Evolutionary conservation across 148 eudicot genomes (phyloP), one percentile per base, ranked within the genome.

Genomic region (Heliosperma pusillum): DNA sequence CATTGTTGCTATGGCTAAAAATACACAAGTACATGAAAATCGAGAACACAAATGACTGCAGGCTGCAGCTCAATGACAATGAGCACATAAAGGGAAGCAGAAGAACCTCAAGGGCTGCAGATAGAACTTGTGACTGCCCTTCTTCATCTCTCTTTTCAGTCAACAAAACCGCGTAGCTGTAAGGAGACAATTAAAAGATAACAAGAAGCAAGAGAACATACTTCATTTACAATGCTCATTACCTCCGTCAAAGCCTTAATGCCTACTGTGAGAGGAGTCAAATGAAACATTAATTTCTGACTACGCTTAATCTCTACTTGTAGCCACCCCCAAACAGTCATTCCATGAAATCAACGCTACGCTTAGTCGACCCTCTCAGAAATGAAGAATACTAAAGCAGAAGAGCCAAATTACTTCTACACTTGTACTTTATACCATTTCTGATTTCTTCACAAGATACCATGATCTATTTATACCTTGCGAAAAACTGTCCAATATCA

Each of bases 51-150:
- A 19, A 36, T 47, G 5, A 53, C 3, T 71, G 55, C 26, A 75
- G 5, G 53, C 3, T 71, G 55, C 26, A 75, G 19, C 7, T 7
- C 62, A 26, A 57, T 56, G 47, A 66, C 33, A 57, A 44, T 25
- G 73, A 12, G 17, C 8, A 44, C 64, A 25, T 20, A 25, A 15
- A 64, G 29, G 58, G 47, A 61, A 69, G 33, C 62, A 66, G 72
- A 75, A 59, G 52, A 76, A 91, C 99, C 97, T 90, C 97, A 80
- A 96, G 87, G 68, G 97, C 97, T 27, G 97, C 91, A 58, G 97
- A 92, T 44, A 96, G 89, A 81, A 89, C 95, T 78, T 96, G 99
- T 77, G 87, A 87, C 81, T 96, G 97, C 66, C 99, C 97, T 88
- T 89, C 97, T 80, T 92, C 87, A 76, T 96, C 97, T 83, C 81